phyloP scores from a whole-genome alignment of 2,329 filamentous ascomycete genomes.

The Chaetomium globosum region DNA sequence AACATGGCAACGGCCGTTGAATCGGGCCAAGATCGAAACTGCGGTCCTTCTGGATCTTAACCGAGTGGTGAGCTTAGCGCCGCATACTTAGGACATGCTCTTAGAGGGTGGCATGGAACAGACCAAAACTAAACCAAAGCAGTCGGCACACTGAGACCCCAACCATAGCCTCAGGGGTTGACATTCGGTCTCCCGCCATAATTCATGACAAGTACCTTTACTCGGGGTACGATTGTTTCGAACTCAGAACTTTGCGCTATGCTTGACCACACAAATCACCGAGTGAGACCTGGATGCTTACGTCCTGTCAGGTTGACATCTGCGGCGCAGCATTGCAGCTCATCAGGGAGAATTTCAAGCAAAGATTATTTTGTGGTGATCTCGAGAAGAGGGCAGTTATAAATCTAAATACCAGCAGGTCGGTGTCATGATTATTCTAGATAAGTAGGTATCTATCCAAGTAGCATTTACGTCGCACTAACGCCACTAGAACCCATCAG shows the following conservation, averaged over 20 bases:
- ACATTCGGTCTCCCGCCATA: background rate
- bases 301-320: background rate
- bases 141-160: background rate
- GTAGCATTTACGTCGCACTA: background rate
- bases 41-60: background rate
- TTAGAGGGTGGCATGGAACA: background rate
- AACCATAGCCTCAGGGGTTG: background rate
- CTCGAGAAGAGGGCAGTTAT: background rate
- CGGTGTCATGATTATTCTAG: background rate
- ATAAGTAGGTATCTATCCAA: background rate
- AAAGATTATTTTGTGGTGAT: background rate
- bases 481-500: background rate
- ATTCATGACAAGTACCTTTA: background rate
- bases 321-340: background rate
- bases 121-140: background rate
- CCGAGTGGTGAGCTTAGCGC: background rate
- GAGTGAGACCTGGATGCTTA: background rate
- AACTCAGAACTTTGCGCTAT: background rate
- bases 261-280: background rate
- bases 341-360: background rate
- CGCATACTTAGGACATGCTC: background rate
- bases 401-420: background rate
- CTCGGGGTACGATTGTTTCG: too few species aligned
- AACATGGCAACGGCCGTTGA: too few species aligned
- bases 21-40: background rate